Percentiles rank a stretch among this genome's conserved stretches.
phyloP scores from a whole-genome alignment of 129 eudicot genomes.

The Arctium lappa region DNA sequence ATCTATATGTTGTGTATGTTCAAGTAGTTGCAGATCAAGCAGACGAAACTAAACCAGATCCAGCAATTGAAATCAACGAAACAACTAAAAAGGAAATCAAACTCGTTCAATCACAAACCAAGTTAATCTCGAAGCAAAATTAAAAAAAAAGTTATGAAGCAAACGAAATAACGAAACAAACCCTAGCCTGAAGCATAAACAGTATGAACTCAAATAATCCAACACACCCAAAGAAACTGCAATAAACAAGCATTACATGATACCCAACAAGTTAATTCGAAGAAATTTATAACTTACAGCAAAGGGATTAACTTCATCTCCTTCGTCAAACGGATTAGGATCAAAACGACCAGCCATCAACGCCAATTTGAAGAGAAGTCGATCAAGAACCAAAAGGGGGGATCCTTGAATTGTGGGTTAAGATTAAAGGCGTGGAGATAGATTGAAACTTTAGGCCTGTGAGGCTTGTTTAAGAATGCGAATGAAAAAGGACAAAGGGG shows the following conservation, averaged over 20 bases:
- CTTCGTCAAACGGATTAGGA: slow-evolving; percentile 37
- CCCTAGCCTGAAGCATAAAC: slow-evolving; percentile 22
- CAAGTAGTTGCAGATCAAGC: background rate
- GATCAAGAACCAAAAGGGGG: background rate
- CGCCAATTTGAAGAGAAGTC: background rate
- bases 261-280: background rate
- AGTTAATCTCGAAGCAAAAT: background rate
- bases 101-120: background rate
- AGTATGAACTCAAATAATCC: background rate
- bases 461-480: background rate
- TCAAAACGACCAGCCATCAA: slow-evolving; percentile 28
- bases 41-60: background rate
- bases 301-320: slow-evolving; percentile 33
- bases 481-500: background rate
- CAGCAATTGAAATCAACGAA: background rate
- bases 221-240: background rate
- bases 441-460: background rate
- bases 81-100: background rate
- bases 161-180: background rate
- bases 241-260: background rate
- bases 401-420: background rate
- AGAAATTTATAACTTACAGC: slow-evolving; percentile 16
- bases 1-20: background rate
- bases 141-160: background rate
- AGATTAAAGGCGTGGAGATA: background rate